Base-by-base conservation (phyloP, 2,329 filamentous ascomycete genomes). In the Emergomyces pasteurianus region DNA sequence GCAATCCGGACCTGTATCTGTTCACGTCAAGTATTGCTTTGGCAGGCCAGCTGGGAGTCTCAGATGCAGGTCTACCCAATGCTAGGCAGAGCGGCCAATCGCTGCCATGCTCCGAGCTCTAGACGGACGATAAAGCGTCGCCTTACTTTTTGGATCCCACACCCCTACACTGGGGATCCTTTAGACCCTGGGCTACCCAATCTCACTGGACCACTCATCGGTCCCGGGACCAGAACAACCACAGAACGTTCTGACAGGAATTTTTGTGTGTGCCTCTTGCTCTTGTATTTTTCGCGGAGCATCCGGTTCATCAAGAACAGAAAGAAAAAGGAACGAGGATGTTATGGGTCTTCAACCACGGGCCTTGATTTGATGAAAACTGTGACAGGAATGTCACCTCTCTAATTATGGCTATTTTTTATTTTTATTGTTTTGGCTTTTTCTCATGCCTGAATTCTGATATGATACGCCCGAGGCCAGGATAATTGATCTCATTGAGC, bases 11-110 rank as follows among this genome's bases (percentile, higher is more conserved):
- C 43, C 57, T 43, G 31, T 12, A 43, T 58, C 18, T 49, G 26
- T 26, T 58, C 46, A 50, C 43, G 46, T 36, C 57, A 58, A 43
- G 46, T 52, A 21, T 42, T 31, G 49, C 34, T 47, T 16, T 12
- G 14, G 34, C 47, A 26, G 46, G 49, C 40, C 31, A 49, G 38
- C 54, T 28, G 31, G 18, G 14, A 60, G 58, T 55, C 38, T 52
- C 50, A 62, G 61, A 59, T 62, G 64, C 64, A 65, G 46, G 64
- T 63, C 42, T 65, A 63, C 64, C 64, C 64, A 65, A 65, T 60
- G 52, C 54, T 58, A 66, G 66, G 65, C 60, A 64, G 63, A 70
- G 71, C 72, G 71, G 69, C 72, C 71, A 73, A 73, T 73, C 60
- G 65, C 60, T 59, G 60, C 23, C 46, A 28, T 47, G 62, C 69